These are phyloP conservation scores for Graphilbum sp. DNA, from an alignment of 2,329 filamentous ascomycete species.

Conservation along the genomic window DNA sequence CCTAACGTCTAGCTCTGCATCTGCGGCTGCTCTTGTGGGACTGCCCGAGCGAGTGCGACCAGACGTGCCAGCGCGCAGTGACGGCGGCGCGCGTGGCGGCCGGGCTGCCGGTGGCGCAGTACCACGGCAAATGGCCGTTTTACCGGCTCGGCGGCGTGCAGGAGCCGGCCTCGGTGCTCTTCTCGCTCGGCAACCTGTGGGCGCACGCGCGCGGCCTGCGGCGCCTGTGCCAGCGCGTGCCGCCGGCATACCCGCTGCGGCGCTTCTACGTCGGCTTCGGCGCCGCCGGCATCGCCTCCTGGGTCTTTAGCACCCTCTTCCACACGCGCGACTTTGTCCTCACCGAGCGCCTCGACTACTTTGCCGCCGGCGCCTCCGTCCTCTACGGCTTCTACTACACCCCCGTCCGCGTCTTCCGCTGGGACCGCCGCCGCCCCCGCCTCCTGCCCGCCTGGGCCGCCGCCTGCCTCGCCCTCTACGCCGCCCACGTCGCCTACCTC, in stretches of 20 bases:
- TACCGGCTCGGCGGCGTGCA: slow-evolving; percentile 80
- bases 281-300: slow-evolving; percentile 65
- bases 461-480: slow-evolving; percentile 55
- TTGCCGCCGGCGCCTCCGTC: slow-evolving; percentile 77
- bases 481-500: slow-evolving; percentile 65
- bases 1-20: slow-evolving; percentile 46
- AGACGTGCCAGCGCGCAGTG: slow-evolving; percentile 89
- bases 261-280: slow-evolving; percentile 70
- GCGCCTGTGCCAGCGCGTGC: slow-evolving; percentile 54
- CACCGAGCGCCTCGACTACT: slow-evolving; percentile 94
- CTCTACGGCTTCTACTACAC: slow-evolving; percentile 85
- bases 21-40: slow-evolving; percentile 82
- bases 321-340: slow-evolving; percentile 72
- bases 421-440: slow-evolving; percentile 36
- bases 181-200: slow-evolving; percentile 79
- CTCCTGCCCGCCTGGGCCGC: slow-evolving; percentile 60
- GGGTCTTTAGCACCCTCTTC: slow-evolving; percentile 82
- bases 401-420: slow-evolving; percentile 63
- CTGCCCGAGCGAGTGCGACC: slow-evolving; percentile 90
- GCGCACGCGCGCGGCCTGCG: slow-evolving; percentile 67
- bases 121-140: slow-evolving; percentile 99
- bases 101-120: slow-evolving; percentile 63
- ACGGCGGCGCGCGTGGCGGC: slow-evolving; percentile 54
- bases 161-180: slow-evolving; percentile 85
- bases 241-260: slow-evolving; percentile 56